Evolutionary conservation across 768 basidiomycete genomes (phyloP).

Genomic region (Xanthoconium purpureum): DNA sequence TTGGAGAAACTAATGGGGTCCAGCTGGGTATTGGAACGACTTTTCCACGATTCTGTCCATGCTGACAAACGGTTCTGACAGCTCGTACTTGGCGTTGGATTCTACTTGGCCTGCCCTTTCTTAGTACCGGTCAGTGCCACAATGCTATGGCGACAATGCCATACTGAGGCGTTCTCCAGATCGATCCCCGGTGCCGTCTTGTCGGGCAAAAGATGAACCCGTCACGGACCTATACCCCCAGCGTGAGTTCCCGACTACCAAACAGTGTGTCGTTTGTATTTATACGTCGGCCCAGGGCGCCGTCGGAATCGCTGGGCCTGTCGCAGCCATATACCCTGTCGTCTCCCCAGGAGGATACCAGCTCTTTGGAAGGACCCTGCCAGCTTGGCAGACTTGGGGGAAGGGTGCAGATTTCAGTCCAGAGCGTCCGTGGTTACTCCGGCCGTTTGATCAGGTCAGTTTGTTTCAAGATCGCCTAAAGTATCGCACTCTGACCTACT

Average conservation of each 20-base stretch:
- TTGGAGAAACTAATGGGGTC: constrained; percentile 45
- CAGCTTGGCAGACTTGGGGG: constrained; percentile 65
- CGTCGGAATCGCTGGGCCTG: constrained; percentile 65
- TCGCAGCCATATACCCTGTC: constrained; percentile 64
- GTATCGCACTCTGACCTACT: not conserved
- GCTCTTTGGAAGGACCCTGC: constrained; percentile 58
- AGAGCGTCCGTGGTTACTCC: constrained; percentile 56
- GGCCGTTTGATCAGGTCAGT: constrained; percentile 58
- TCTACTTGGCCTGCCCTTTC: constrained; percentile 64
- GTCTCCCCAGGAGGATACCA: constrained; percentile 67
- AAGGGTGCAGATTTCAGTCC: constrained; percentile 45
- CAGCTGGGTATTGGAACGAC: constrained; percentile 41
- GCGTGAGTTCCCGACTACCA: constrained; percentile 33
- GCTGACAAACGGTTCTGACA: constrained; percentile 25
- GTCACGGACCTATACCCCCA: constrained; percentile 61
- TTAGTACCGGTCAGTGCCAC: constrained; percentile 45
- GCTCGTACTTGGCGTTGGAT: constrained; percentile 62
- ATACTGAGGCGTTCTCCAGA: constrained; percentile 27
- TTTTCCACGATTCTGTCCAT: not conserved
- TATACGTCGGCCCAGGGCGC: constrained; percentile 45
- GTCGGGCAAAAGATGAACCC: constrained; percentile 77
- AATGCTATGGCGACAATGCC: constrained; percentile 3
- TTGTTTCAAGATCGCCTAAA: not conserved
- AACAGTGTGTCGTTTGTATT: not conserved
- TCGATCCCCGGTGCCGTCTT: constrained; percentile 56